Percentiles rank a stretch among this genome's conserved stretches.
Evolutionary conservation across 1,284 basidiomycete species (phyloP).

Genomic region (Moesziomyces globuligerus): DNA sequence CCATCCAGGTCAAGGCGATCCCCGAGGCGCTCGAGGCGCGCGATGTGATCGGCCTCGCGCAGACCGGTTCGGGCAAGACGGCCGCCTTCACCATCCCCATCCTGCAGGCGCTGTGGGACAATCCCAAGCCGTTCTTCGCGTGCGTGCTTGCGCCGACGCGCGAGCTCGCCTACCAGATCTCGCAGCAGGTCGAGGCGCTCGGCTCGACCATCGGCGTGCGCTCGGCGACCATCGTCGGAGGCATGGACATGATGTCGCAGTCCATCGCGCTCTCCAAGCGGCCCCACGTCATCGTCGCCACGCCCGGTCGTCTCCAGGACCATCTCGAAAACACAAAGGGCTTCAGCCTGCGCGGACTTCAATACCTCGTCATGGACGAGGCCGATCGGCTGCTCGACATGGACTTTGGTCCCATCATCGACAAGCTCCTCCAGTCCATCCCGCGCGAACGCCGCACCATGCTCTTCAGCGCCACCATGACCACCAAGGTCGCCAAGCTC

Average conservation of each 20-base stretch:
- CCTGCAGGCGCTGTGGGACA: slow-evolving; percentile 94
- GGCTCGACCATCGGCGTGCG: slow-evolving; percentile 81
- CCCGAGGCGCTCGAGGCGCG: slow-evolving; percentile 88
- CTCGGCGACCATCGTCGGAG: slow-evolving; percentile 90
- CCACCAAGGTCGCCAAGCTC: slow-evolving; percentile 96
- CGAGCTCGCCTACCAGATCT: slow-evolving; percentile 98
- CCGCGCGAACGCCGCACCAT: slow-evolving; percentile 95
- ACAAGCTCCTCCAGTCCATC: slow-evolving; percentile 94
- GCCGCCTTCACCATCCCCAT: slow-evolving; percentile 97
- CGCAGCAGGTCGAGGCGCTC: slow-evolving; percentile 92
- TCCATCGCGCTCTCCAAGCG: slow-evolving; percentile 89
- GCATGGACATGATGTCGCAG: slow-evolving; percentile 93
- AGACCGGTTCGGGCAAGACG: slow-evolving; percentile 97
- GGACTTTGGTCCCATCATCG: slow-evolving; percentile 96
- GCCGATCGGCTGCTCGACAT: slow-evolving; percentile 95
- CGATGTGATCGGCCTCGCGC: slow-evolving; percentile 97
- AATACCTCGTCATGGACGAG: slow-evolving; percentile 96
- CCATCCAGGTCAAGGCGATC: slow-evolving; percentile 89
- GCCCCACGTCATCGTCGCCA: slow-evolving; percentile 88
- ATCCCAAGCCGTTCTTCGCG: slow-evolving; percentile 91
- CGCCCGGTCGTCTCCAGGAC: slow-evolving; percentile 92
- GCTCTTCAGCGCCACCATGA: slow-evolving; percentile 99
- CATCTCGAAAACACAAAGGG: slow-evolving; percentile 99
- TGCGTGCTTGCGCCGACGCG: slow-evolving; percentile 94
- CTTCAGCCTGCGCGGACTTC: slow-evolving; percentile 85